Conservation (phyloP, 2,329 filamentous ascomycete genomes). For the Amphichorda felina region DNA sequence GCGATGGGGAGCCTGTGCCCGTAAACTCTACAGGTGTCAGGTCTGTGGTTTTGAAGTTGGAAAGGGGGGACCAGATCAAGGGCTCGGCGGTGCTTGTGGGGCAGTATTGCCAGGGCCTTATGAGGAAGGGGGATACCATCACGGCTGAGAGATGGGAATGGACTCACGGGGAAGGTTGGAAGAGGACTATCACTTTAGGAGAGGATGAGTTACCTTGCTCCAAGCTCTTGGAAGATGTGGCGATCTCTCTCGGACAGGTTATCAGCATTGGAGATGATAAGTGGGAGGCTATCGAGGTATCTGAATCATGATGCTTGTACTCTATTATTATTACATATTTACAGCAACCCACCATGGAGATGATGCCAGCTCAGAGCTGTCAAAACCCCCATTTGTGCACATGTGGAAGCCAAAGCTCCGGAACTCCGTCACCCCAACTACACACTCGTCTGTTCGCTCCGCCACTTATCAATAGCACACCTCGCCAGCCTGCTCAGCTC, state of each 20-base stretch:
- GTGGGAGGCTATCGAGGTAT: conserved; percentile 1
- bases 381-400: no score
- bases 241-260: background rate
- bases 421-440: no score
- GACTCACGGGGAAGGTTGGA: conserved; percentile 18
- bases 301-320: no score
- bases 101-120: conserved; percentile 41
- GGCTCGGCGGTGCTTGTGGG: conserved; percentile 44
- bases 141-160: conserved; percentile 45
- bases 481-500: no score
- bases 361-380: no score
- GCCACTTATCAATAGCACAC: no score
- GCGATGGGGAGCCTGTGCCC: conserved; percentile 25
- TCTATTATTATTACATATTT: no score
- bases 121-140: conserved; percentile 29
- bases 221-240: background rate
- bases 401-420: no score
- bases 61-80: conserved; percentile 13
- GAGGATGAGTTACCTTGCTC: conserved; percentile 18
- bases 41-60: conserved; percentile 6
- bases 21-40: conserved; percentile 3
- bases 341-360: no score
- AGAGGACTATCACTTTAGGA: conserved; percentile 21
- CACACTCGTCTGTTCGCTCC: no score
- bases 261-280: background rate